A percentile compares a stretch with the other conserved stretches of the same genome.
phyloP scores from a whole-genome alignment of 1,284 basidiomycete genomes.

The Rugosomyces carneus region DNA sequence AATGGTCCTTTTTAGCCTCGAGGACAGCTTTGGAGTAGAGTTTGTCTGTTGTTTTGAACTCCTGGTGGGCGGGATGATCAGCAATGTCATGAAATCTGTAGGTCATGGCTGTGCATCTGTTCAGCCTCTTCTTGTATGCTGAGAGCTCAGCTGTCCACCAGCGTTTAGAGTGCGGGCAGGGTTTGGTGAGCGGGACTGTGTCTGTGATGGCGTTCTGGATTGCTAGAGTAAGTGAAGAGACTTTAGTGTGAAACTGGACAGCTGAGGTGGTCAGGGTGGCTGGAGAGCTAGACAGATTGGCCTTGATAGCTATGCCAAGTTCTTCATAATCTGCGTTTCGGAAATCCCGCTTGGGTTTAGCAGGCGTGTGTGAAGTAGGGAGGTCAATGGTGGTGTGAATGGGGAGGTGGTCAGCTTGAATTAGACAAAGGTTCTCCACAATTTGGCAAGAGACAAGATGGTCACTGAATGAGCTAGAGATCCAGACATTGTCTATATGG shows the following conservation, averaged over 20 bases:
- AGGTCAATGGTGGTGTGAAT: conserved; percentile 4
- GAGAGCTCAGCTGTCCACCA: conserved; percentile 4
- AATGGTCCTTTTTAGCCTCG: conserved; percentile 1
- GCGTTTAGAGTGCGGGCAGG: neutral
- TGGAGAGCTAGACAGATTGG: neutral
- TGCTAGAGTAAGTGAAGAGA: neutral
- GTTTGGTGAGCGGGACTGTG: conserved; percentile 3
- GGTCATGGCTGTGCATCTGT: neutral
- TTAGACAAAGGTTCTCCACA: neutral
- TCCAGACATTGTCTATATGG: conserved; percentile 8
- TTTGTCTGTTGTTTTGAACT: neutral
- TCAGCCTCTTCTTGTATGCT: neutral
- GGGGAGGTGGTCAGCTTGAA: conserved; percentile 6
- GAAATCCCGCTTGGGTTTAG: neutral
- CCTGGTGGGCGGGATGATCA: neutral
- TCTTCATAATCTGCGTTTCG: neutral
- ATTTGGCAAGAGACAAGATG: conserved; percentile 5
- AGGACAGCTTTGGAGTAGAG: conserved; percentile 5
- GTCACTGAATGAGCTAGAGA: neutral
- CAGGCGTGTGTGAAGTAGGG: neutral
- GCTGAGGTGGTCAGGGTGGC: no score
- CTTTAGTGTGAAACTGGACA: neutral
- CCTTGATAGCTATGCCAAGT: conserved; percentile 1
- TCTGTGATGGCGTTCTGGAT: neutral
- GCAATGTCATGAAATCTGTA: neutral